Evolutionary conservation across 2,329 filamentous ascomycete genomes (phyloP), one percentile per base, ranked within the genome.

Genomic region (Colletotrichum sp.): DNA sequence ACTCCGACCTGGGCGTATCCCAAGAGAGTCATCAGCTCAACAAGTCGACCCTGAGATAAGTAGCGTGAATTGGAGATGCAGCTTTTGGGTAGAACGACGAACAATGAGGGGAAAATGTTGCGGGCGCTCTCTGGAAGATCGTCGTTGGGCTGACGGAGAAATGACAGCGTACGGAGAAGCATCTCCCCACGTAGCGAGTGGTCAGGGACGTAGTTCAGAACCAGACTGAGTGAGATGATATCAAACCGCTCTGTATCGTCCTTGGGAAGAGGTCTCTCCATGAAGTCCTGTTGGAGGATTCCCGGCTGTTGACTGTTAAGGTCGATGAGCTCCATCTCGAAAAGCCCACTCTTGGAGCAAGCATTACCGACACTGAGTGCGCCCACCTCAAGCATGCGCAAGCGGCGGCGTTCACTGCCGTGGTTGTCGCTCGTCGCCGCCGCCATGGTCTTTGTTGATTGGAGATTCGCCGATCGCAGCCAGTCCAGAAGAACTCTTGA

Each of bases 1-100:
- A 88, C 90, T 80, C 91, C 87, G 12, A 90, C 83, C 80, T 93
- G 85, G 15, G 84, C 84, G 83, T 96, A 99, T 2, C 96, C 96
- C 49, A 99, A 85, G 64, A 90, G 91, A 5, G 84, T 83, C 95
- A 99, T 95, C 76, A 99, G 95, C 6, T 89, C 88, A 9, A 90
- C 84, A 26, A 99, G 85, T 68, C 91, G 90, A 21, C 88, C 83
- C 77, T 96, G 92, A 71, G 95, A 93, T 82, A 98, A 91, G 82
- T 99, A 99, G 67, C 97, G 92, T 18, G 96, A 98, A 83, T 99
- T 99, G 26, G 91, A 90, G 66, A 99, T 89, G 81, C 97, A 99
- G 24, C 96, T 94, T 36, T 95, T 92, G 3, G 97, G 97, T 3
- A 99, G 87, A 12, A 99, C 97, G 34, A 99, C 87, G 83, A 99